phyloP scores from a whole-genome alignment of 768 basidiomycete species.

The Hericium alpestre region DNA sequence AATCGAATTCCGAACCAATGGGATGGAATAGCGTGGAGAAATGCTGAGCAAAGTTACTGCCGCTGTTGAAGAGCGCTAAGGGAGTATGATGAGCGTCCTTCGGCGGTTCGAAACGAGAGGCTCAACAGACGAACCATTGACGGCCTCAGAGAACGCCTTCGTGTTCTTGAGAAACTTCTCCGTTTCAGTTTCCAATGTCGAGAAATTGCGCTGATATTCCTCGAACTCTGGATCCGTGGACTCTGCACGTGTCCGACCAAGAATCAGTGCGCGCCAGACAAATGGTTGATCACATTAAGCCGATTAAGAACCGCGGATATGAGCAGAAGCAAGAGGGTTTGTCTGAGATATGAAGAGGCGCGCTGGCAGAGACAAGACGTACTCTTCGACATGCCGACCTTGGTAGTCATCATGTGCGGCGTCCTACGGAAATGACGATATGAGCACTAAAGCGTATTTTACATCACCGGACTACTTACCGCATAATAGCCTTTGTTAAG shows the following conservation, averaged over 20 bases:
- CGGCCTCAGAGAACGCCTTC: constrained; percentile 75
- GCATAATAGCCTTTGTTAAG: constrained; percentile 62
- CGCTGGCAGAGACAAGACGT: constrained; percentile 8
- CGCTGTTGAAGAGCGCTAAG: constrained; percentile 56
- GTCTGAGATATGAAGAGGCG: neutral
- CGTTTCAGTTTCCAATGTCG: constrained; percentile 62
- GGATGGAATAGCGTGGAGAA: constrained; percentile 56
- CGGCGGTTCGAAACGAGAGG: neutral
- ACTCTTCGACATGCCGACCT: constrained; percentile 93
- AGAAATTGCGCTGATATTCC: constrained; percentile 72
- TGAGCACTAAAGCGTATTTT: neutral
- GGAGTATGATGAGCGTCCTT: neutral
- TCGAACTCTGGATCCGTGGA: constrained; percentile 86
- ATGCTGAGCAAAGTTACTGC: constrained; percentile 53
- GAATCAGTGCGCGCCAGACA: too few relatives aligned
- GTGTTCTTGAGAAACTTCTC: constrained; percentile 92
- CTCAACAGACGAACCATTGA: constrained; percentile 37
- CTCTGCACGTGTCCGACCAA: constrained; percentile 32
- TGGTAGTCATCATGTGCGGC: constrained; percentile 80
- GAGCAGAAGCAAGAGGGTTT: too few relatives aligned
- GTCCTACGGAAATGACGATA: constrained; percentile 41
- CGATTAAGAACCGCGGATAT: too few relatives aligned
- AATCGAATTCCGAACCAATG: constrained; percentile 65
- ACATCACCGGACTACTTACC: constrained; percentile 33
- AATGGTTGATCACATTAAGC: too few relatives aligned